phyloP scores from a whole-genome alignment of 2,329 filamentous ascomycete species.

The Fusarium sp. region DNA sequence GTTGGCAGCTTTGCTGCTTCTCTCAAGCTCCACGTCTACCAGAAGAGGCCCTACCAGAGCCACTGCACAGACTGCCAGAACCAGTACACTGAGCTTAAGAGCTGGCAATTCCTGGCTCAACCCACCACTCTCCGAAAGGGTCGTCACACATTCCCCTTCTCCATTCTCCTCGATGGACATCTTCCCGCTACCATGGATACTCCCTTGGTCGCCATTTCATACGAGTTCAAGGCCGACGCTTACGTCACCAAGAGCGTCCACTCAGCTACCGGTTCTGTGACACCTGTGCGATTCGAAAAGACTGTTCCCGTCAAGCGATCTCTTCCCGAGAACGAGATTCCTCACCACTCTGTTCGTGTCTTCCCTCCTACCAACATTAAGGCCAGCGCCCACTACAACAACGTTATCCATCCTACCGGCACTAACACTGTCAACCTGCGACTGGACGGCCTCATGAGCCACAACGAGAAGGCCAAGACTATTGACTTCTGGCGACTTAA shows the following conservation, averaged over 20 bases:
- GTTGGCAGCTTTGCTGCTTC: constrained; percentile 81
- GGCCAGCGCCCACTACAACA: constrained; percentile 84
- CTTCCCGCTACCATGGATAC: constrained; percentile 88
- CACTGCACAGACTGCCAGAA: constrained; percentile 85
- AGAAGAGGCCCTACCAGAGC: constrained; percentile 85
- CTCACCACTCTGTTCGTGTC: constrained; percentile 92
- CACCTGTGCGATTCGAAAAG: constrained; percentile 74
- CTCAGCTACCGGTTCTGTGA: constrained; percentile 55
- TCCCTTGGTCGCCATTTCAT: constrained; percentile 80
- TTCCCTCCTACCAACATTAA: constrained; percentile 97
- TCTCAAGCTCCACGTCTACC: constrained; percentile 78
- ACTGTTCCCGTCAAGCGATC: constrained; percentile 84
- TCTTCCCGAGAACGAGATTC: constrained; percentile 79
- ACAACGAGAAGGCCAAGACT: constrained; percentile 77
- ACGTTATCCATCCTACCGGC: constrained; percentile 88
- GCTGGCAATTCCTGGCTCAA: constrained; percentile 81
- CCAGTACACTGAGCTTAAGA: constrained; percentile 80
- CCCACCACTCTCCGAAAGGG: constrained; percentile 67
- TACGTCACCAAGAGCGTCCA: constrained; percentile 71
- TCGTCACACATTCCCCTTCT: constrained; percentile 88
- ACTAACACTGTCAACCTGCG: constrained; percentile 84
- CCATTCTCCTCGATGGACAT: constrained; percentile 85
- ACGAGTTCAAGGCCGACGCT: constrained; percentile 81
- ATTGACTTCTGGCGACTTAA: constrained; percentile 88
- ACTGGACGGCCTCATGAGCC: constrained; percentile 86